A percentile compares a stretch with the other conserved stretches of the same genome.
These are phyloP conservation scores for Venustampulla echinocandica DNA, from an alignment of 495 filamentous ascomycete species.

Conservation along the genomic window DNA sequence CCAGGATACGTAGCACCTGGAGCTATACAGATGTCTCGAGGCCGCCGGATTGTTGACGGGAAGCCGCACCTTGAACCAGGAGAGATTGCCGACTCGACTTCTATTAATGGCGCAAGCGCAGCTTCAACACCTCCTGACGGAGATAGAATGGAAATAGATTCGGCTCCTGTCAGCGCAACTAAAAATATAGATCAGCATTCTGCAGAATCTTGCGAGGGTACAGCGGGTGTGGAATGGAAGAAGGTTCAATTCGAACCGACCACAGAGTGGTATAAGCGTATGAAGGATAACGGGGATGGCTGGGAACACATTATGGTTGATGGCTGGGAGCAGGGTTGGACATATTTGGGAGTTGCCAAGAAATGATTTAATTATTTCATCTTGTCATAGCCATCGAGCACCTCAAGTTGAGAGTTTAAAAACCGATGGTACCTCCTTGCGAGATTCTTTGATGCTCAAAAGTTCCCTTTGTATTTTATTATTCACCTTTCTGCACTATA, in stretches of 20 bases:
- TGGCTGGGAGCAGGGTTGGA: neutral
- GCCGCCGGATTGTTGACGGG: neutral
- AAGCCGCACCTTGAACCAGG: neutral
- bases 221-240: neutral
- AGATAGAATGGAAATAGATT: slow-evolving; percentile 1
- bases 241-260: slow-evolving; percentile 7
- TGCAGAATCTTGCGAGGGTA: neutral
- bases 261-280: slow-evolving; percentile 7
- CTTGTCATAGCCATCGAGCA: no score
- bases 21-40: slow-evolving; percentile 4
- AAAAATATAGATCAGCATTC: neutral
- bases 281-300: slow-evolving; percentile 6
- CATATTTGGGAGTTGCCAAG: neutral
- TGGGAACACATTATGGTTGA: slow-evolving; percentile 17
- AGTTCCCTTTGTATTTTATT: no score
- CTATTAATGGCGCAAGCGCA: neutral
- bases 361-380: no score
- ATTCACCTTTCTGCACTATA: no score
- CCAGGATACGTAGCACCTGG: slow-evolving; percentile 6
- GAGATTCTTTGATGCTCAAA: no score
- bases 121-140: neutral
- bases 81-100: neutral
- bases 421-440: no score
- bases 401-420: no score
- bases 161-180: neutral